A percentile compares a stretch with the other conserved stretches of the same genome.
These are phyloP conservation scores for Fusarium verticillioides DNA, from an alignment of 2,329 filamentous ascomycete genomes.

Conservation along the genomic window DNA sequence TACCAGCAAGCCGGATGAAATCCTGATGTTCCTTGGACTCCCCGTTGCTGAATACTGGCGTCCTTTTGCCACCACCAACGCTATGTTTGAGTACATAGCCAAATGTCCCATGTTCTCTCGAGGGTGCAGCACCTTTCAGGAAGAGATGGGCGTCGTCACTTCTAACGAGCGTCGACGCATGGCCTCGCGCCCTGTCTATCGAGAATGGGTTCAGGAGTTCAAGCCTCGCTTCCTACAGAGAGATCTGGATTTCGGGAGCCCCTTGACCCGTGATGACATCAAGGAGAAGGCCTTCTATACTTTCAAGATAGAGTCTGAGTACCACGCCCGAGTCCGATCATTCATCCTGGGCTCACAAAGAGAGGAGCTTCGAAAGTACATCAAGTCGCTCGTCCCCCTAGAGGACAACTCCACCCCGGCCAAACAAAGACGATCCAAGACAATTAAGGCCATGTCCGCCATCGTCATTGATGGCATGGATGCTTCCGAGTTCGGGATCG, in stretches of 20 bases:
- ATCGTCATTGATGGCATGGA: constrained; percentile 58
- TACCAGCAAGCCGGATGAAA: constrained; percentile 63
- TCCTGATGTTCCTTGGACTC: constrained; percentile 73
- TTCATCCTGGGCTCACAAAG: constrained; percentile 58
- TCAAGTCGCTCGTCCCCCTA: constrained; percentile 52
- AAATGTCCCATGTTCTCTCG: constrained; percentile 67
- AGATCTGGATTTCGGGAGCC: constrained; percentile 48
- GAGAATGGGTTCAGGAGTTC: constrained; percentile 71
- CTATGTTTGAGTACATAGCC: constrained; percentile 71
- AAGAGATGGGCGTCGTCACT: constrained; percentile 50
- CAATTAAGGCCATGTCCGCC: constrained; percentile 57
- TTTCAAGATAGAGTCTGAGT: constrained; percentile 57
- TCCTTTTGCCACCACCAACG: constrained; percentile 65
- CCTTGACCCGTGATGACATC: constrained; percentile 56
- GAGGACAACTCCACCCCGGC: constrained; percentile 23
- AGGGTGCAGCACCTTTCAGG: constrained; percentile 44
- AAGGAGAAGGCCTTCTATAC: constrained; percentile 62
- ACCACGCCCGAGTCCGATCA: constrained; percentile 54
- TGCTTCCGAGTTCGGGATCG: constrained; percentile 53
- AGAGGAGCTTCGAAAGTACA: constrained; percentile 51
- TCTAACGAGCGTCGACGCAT: constrained; percentile 68
- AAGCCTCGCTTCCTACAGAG: constrained; percentile 62
- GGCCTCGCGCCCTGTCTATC: constrained; percentile 65
- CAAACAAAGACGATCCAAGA: neutral
- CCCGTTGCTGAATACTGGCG: constrained; percentile 59